Percentiles rank a stretch among this genome's conserved stretches.
Evolutionary conservation across 139 green algal genomes (phyloP).

Genomic region (Closterium sp.): DNA sequence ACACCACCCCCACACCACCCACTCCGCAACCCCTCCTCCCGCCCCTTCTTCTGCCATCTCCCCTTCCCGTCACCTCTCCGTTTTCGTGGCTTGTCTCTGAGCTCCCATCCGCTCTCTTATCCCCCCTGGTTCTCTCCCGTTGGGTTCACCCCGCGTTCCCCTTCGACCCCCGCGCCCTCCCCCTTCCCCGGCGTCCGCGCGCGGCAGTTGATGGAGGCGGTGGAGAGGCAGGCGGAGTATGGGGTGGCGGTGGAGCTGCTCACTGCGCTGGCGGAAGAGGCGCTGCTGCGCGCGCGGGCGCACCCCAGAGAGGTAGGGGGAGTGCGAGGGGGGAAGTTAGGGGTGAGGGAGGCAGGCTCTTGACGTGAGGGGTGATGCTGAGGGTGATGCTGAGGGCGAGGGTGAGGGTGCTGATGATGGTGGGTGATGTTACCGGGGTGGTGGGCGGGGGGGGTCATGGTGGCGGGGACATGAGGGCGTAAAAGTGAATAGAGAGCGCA

Average conservation of each 20-base stretch:
- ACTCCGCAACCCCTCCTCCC: too few species aligned
- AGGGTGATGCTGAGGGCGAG: background rate
- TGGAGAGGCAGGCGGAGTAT: slow-evolving; percentile 15
- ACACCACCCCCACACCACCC: background rate
- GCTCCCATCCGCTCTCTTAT: background rate
- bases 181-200: background rate
- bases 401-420: too few species aligned
- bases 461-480: too few species aligned
- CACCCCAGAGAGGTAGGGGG: slow-evolving; percentile 19
- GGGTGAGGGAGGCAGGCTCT: background rate
- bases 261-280: slow-evolving; percentile 41
- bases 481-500: too few species aligned
- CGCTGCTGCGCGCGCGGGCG: slow-evolving; percentile 16
- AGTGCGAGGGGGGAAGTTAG: background rate
- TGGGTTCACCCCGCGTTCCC: background rate
- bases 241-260: slow-evolving; percentile 36
- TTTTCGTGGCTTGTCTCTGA: background rate
- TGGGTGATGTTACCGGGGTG: background rate
- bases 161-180: background rate
- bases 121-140: background rate
- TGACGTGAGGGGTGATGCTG: background rate
- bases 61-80: background rate
- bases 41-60: background rate
- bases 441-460: too few species aligned
- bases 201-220: slow-evolving; percentile 37